A percentile compares a stretch with the other conserved stretches of the same genome.
phyloP scores from a whole-genome alignment of 805 yeast species.

The Saccharomyces jurei region DNA sequence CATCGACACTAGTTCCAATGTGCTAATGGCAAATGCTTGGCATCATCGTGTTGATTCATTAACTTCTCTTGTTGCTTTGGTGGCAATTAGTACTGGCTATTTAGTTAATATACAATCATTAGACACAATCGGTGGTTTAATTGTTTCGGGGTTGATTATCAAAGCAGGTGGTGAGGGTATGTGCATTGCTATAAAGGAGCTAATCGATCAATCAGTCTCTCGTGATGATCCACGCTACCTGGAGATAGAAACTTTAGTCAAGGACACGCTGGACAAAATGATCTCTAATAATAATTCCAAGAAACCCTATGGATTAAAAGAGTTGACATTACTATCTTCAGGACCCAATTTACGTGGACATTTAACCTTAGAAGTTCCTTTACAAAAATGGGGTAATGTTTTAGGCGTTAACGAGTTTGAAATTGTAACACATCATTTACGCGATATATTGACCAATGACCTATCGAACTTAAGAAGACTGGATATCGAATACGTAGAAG shows the following conservation, averaged over 20 bases:
- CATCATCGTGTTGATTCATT: slow-evolving; percentile 91
- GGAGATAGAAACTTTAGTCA: slow-evolving; percentile 33
- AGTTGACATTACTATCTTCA: slow-evolving; percentile 41
- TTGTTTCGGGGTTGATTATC: slow-evolving; percentile 72
- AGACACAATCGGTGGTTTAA: slow-evolving; percentile 82
- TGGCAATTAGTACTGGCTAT: slow-evolving; percentile 77
- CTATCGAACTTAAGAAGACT: slow-evolving; percentile 39
- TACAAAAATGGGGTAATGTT: slow-evolving; percentile 34
- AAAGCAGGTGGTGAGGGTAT: slow-evolving; percentile 76
- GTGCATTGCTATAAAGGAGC: slow-evolving; percentile 57
- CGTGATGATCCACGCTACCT: slow-evolving; percentile 40
- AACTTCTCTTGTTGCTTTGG: slow-evolving; percentile 81
- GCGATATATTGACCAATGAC: slow-evolving; percentile 26
- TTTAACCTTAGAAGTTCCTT: slow-evolving; percentile 29
- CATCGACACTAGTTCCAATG: slow-evolving; percentile 66
- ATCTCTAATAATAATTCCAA: slow-evolving; percentile 30
- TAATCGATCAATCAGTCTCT: slow-evolving; percentile 62
- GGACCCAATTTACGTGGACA: slow-evolving; percentile 45
- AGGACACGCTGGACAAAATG: slow-evolving; percentile 23
- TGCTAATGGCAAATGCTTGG: slow-evolving; percentile 93
- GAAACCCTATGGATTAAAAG: slow-evolving; percentile 30
- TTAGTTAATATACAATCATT: slow-evolving; percentile 69
- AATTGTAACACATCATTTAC: slow-evolving; percentile 30
- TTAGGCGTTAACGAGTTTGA: slow-evolving; percentile 33
- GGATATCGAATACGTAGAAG: slow-evolving; percentile 32